phyloP scores from a whole-genome alignment of 2,329 filamentous ascomycete genomes.

The Beauveria sp. region DNA sequence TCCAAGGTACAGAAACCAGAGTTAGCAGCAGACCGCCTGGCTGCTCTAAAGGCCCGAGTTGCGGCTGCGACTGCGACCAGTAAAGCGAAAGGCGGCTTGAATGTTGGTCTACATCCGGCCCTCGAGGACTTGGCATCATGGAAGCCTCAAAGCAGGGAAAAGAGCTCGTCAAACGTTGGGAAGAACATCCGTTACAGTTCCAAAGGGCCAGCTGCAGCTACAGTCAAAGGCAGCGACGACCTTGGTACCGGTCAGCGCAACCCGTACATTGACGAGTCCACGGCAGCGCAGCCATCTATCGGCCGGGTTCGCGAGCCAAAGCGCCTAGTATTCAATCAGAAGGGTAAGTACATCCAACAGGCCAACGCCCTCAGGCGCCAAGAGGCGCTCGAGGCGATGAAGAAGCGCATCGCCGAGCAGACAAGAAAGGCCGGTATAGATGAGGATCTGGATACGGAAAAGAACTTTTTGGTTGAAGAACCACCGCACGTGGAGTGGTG shows the following conservation, averaged over 20 bases:
- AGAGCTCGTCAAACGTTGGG: not conserved
- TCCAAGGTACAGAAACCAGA: slow-evolving; percentile 49
- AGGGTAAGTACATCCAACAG: slow-evolving; percentile 95
- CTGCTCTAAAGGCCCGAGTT: slow-evolving; percentile 71
- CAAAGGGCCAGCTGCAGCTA: slow-evolving; percentile 17
- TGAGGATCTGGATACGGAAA: slow-evolving; percentile 82
- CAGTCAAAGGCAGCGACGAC: slow-evolving; percentile 9
- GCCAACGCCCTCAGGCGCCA: slow-evolving; percentile 83
- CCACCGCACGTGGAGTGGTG: slow-evolving; percentile 95
- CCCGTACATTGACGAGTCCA: slow-evolving; percentile 72
- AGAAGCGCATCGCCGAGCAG: slow-evolving; percentile 81
- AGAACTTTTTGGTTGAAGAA: slow-evolving; percentile 74
- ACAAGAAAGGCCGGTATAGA: slow-evolving; percentile 88
- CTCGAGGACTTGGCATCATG: slow-evolving; percentile 50
- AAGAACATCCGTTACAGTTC: slow-evolving; percentile 5
- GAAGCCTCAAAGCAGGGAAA: slow-evolving; percentile 26
- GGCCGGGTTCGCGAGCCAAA: slow-evolving; percentile 61
- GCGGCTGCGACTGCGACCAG: slow-evolving; percentile 61
- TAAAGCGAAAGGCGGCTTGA: slow-evolving; percentile 59
- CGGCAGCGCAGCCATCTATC: slow-evolving; percentile 50
- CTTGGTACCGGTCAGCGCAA: slow-evolving; percentile 37
- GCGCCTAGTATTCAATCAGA: slow-evolving; percentile 82
- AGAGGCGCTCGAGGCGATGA: slow-evolving; percentile 86
- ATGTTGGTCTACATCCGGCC: slow-evolving; percentile 70
- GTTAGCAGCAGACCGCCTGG: slow-evolving; percentile 58